A percentile compares a stretch with the other conserved stretches of the same genome.
Evolutionary conservation across 768 basidiomycete species (phyloP).

Genomic region (Coprinellus micaceus): DNA sequence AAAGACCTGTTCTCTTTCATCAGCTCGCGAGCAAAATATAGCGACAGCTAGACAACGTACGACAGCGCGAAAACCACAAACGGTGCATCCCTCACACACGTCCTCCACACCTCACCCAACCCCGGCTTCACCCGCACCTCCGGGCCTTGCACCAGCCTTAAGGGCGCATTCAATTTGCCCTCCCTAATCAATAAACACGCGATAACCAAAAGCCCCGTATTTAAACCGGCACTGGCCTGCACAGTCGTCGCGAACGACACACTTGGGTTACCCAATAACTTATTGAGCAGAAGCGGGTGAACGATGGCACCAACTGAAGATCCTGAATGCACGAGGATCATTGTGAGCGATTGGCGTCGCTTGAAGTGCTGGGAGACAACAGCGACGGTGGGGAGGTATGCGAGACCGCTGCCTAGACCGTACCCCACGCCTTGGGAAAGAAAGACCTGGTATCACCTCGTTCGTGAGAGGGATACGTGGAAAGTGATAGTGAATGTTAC

Average conservation of each 20-base stretch:
- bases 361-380: conserved; percentile 46
- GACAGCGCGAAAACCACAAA: neutral
- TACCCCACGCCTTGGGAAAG: conserved; percentile 46
- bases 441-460: no score
- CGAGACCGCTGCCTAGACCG: conserved; percentile 41
- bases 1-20: conserved; percentile 20
- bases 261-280: conserved; percentile 25
- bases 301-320: conserved; percentile 32
- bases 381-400: conserved; percentile 41
- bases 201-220: conserved; percentile 14
- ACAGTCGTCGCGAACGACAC: conserved; percentile 15
- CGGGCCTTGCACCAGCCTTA: no score
- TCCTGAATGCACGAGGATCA: conserved; percentile 31
- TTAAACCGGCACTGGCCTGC: conserved; percentile 17
- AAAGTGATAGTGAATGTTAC: no score
- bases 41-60: no score
- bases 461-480: no score
- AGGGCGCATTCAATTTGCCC: no score
- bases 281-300: conserved; percentile 52
- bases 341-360: conserved; percentile 38
- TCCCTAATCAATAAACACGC: conserved; percentile 11
- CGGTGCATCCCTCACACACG: conserved; percentile 5
- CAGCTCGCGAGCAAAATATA: no score
- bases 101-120: neutral
- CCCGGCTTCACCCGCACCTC: neutral